Conservation (phyloP, 768 basidiomycete species). For the Cystobasidium tubakii region DNA sequence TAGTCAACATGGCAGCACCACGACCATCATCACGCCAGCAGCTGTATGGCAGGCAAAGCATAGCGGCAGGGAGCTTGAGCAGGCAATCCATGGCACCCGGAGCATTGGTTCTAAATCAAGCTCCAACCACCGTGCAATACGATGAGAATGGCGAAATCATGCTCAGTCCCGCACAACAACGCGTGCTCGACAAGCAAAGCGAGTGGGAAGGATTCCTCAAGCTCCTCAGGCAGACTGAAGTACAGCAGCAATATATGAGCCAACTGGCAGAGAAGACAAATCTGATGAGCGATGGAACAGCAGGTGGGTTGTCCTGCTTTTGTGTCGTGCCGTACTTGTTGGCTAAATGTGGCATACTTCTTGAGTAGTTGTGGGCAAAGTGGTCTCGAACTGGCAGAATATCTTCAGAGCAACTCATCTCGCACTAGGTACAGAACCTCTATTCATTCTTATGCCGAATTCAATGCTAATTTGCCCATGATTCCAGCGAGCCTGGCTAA, state of each 20-base stretch:
- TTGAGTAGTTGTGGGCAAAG: conserved; percentile 39
- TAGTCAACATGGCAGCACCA: conserved; percentile 16
- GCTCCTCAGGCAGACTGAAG: conserved; percentile 30
- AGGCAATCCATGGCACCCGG: conserved; percentile 2
- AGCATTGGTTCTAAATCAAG: neutral
- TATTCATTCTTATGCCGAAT: no score
- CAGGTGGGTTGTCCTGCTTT: conserved; percentile 36
- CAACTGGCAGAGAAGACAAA: conserved; percentile 37
- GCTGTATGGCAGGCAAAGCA: neutral
- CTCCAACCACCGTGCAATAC: neutral
- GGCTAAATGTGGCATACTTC: neutral
- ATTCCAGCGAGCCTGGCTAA: conserved; percentile 12
- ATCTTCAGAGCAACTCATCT: conserved; percentile 43
- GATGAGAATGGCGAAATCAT: neutral
- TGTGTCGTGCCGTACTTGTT: neutral
- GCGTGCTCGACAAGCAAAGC: conserved; percentile 42
- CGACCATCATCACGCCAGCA: conserved; percentile 8
- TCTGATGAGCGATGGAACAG: conserved; percentile 38
- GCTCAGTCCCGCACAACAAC: conserved; percentile 25
- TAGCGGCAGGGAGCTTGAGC: neutral
- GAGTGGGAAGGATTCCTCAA: conserved; percentile 39
- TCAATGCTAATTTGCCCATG: no score
- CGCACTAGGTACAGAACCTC: conserved; percentile 40
- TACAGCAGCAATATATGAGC: conserved; percentile 28
- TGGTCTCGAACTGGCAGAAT: conserved; percentile 46